Evolutionary conservation across 345 rosid species (phyloP), one percentile per base, ranked within the genome.

Genomic region (Pistacia integerrima): DNA sequence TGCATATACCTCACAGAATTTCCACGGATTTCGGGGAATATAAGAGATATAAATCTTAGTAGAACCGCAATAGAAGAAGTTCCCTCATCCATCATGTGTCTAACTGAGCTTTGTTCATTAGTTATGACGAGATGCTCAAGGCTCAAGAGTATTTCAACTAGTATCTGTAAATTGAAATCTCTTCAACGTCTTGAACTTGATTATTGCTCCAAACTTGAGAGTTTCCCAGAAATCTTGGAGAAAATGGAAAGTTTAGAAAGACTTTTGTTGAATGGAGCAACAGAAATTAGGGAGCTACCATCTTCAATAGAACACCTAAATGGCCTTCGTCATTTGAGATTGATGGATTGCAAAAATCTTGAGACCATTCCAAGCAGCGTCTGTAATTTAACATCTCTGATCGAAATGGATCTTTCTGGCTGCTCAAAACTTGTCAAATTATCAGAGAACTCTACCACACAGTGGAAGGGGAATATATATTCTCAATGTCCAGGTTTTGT

Each of bases 11-110:
- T 41, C 46, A 41, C 46, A 41, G 46, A 41, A 5, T 41, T 41
- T 7, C 46, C 46, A 72, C 73, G 12, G 46, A 78, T 85, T 66
- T 41, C 46, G 6, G 46, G 46, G 46, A 41, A 41, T 41, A 6
- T 41, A 41, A 41, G 46, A 41, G 46, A 41, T 41, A 5, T 41
- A 41, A 41, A 41, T 41, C 46, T 41, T 7, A 5, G 9, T 41
- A 10, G 46, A 41, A 41, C 46, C 8, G 8, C 46, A 7, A 41
- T 41, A 41, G 46, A 41, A 41, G 46, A 5, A 7, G 46, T 41
- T 41, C 46, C 46, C 46, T 41, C 46, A 6, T 41, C 46, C 46
- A 7, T 41, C 8, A 8, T 8, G 6, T 41, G 46, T 41, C 46
- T 41, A 41, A 41, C 46, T 41, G 46, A 41, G 46, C 46, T 41